A percentile compares a stretch with the other conserved stretches of the same genome.
These are phyloP conservation scores for Zhuliangozyma parablackwelliae DNA, from an alignment of 1,139 yeast species.

Conservation along the genomic window DNA sequence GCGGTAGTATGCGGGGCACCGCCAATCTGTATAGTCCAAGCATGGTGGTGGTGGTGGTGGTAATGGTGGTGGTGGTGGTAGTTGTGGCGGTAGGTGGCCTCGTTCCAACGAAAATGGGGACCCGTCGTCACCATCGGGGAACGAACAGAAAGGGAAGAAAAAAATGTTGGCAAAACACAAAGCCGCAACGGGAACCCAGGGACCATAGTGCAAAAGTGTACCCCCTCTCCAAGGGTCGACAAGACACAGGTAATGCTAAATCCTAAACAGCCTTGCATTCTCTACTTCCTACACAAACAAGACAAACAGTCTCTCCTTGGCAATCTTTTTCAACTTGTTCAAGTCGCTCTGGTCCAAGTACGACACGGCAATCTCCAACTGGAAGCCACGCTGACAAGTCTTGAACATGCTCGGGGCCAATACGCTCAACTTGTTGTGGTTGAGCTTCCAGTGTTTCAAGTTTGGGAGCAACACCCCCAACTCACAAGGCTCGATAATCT, in stretches of 20 bases:
- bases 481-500: slow-evolving; percentile 8
- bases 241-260: too few species aligned
- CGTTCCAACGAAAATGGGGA: too few species aligned
- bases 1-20: too few species aligned
- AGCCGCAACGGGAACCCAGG: too few species aligned
- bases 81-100: too few species aligned
- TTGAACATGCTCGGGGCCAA: slow-evolving; percentile 13
- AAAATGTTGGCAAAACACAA: too few species aligned
- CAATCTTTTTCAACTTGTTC: slow-evolving; percentile 4
- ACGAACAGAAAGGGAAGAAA: too few species aligned
- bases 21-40: background rate
- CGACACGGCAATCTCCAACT: slow-evolving; percentile 7
- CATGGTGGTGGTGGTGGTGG: background rate
- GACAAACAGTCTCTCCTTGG: slow-evolving; percentile 3
- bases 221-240: too few species aligned
- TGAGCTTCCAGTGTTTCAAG: slow-evolving; percentile 12
- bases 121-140: too few species aligned
- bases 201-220: too few species aligned
- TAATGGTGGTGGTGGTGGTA: too few species aligned
- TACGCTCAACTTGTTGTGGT: slow-evolving; percentile 11
- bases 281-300: background rate
- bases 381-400: slow-evolving; percentile 7
- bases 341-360: slow-evolving; percentile 6
- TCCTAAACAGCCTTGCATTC: too few species aligned
- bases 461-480: slow-evolving; percentile 15